Conservation (phyloP, 164 flowering plant species). For the Liquidambar formosana region DNA sequence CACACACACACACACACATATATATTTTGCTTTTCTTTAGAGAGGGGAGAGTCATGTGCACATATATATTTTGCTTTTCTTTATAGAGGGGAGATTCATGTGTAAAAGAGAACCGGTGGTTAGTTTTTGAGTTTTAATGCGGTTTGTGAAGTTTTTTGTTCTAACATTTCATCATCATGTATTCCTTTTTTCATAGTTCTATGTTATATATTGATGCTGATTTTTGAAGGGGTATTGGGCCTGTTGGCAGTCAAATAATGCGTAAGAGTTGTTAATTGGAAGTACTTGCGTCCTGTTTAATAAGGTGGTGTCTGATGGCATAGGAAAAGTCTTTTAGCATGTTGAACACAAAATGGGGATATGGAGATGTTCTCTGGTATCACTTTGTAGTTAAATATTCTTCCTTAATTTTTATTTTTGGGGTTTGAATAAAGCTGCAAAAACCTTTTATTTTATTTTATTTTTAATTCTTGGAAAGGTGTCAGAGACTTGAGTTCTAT, state of each 20-base stretch:
- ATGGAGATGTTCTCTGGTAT: background rate
- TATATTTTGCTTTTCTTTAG: too few relatives aligned
- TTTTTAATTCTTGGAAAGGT: background rate
- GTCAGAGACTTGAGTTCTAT: too few relatives aligned
- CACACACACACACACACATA: too few relatives aligned
- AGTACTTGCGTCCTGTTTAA: background rate
- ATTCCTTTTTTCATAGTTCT: background rate
- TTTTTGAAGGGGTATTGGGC: background rate
- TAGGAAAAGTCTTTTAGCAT: background rate
- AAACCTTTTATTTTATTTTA: background rate
- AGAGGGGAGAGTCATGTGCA: too few relatives aligned
- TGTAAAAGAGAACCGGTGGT: too few relatives aligned
- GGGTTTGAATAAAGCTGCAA: background rate
- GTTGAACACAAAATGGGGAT: background rate
- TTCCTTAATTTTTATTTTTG: background rate
- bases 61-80: too few relatives aligned
- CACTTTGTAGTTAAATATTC: background rate
- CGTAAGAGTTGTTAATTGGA: background rate
- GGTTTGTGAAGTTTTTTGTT: background rate
- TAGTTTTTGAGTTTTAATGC: too few relatives aligned
- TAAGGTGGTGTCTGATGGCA: background rate
- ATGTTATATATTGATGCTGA: background rate
- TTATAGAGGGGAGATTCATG: too few relatives aligned
- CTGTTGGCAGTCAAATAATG: too few relatives aligned
- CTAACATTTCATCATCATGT: background rate